Base-by-base conservation (phyloP, 1,139 yeast genomes). In the Geotrichum candidum region DNA sequence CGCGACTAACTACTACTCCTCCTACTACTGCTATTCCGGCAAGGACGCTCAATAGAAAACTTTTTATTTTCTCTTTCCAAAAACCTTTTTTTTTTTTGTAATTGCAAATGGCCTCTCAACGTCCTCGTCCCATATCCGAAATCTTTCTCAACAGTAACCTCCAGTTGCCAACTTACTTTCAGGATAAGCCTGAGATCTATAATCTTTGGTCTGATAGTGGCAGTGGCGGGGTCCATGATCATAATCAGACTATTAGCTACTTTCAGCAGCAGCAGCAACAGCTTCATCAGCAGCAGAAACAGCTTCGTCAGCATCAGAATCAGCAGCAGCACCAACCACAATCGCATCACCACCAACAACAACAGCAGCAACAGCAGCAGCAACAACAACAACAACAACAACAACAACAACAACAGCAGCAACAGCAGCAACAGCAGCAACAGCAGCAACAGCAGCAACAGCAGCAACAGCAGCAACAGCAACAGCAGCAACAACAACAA, bases 261-360 rank as follows among this genome's bases (percentile, higher is more conserved):
- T 65, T 74, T 54, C 74, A 72, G 59, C 65, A 71, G 54, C 73
- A 73, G 62, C 74, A 74, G 46, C n/a, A 41, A 1, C 46, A 62
- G 61, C 63, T n/a, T 72, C 74, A n/a, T 64, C 74, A 61, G 76
- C 73, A 53, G 74, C 74, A 58, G 74, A 74, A 75, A 75, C 77
- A 13, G 68, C 74, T 15, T 76, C 72, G 27, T 64, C 72, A 25
- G 15, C 41, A 35, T 11, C 41, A 35, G 15, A 10, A 35, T 11
- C 41, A 35, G 41, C 41, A 35, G 41, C 41, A 64, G 72, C 57
- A 73, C 71, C 58, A 66, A 64, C 58, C 65, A 65, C 61, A 45
- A 10, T 7, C n/a, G 35, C 51, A 13, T 13, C 29, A 35, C 15
- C 22, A 7, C 1, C 57, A 22, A n/a, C 45, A 3, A 13, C 53